Conservation (phyloP, 768 basidiomycete genomes). For the Phanerochaete sordida region DNA sequence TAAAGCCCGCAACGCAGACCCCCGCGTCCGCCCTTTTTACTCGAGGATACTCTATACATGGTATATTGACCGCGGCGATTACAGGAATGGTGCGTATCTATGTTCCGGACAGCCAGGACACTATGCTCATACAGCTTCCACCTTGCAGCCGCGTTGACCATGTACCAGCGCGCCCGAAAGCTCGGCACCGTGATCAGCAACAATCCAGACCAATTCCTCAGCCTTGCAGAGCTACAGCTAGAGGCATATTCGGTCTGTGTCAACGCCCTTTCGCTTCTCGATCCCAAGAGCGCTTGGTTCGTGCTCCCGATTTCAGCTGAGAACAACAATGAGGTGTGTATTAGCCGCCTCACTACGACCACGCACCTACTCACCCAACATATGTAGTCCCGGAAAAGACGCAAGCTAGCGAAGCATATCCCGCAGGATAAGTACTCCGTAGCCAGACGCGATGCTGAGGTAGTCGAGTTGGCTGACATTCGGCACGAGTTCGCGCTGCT, state of each 20-base stretch:
- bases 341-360: too few species aligned
- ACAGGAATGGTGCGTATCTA: conserved; percentile 73
- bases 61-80: conserved; percentile 85
- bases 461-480: conserved; percentile 78
- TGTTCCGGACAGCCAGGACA: conserved; percentile 5
- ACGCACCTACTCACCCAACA: conserved; percentile 5
- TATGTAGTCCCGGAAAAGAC: conserved; percentile 62
- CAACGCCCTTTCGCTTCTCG: conserved; percentile 82
- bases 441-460: conserved; percentile 67
- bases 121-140: background rate
- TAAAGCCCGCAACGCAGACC: conserved; percentile 93
- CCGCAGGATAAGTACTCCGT: conserved; percentile 68
- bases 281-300: conserved; percentile 81
- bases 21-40: conserved; percentile 80
- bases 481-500: conserved; percentile 75
- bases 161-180: conserved; percentile 90
- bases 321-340: conserved; percentile 43
- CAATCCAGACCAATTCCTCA: conserved; percentile 34
- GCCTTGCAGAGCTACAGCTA: conserved; percentile 64
- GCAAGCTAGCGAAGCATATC: conserved; percentile 68
- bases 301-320: conserved; percentile 54
- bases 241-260: conserved; percentile 85
- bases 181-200: conserved; percentile 44
- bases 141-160: conserved; percentile 73
- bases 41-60: conserved; percentile 92